Base-by-base conservation (phyloP, 108 stramenopile genomes). In the Fistulifera solaris region DNA sequence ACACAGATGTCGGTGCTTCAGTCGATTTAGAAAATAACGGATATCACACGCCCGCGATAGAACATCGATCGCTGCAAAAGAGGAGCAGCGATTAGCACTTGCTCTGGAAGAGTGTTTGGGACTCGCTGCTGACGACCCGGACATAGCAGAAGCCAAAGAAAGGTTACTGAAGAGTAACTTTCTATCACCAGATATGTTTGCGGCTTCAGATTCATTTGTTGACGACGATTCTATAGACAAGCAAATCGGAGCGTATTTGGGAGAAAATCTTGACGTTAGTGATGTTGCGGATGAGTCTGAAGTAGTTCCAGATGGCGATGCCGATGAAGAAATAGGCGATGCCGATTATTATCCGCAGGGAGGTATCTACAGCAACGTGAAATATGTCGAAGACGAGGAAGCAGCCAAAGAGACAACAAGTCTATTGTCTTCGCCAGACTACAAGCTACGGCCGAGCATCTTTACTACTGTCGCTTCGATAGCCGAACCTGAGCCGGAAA, bases 371-470 rank as follows among this genome's bases (percentile, higher is more conserved):
- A 45, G 21, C 10, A 21, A 45, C 11, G 44, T 21, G 5, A 45
- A 21, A 11, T 21, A 21, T 5, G 10, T 11, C 4, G 21, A 45
- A 18, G 3, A 11, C 19, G 21, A 14, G 14, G 40, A 45, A 18
- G 44, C 44, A 11, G 19, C 44, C 5, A 11, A 11, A 21, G 44
- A 45, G 11, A 11, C 2, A 21, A 45, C 44, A 18, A 18, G 5
- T 8, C 44, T 21, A 2, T 11, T 18, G 2, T 18, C 44, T 8
- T 8, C 17, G 2, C 44, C 17, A 21, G 44, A 45, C 44, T 21
- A 45, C 44, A 45, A 22, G 19, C 15, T 54, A 31, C 49, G 55
- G 43, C 62, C 62, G n/a, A 63, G 62, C 27, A 55, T 63, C 24
- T 63, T 63, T 46, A 63, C 62, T 19, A 55, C 52, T 14, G 38